Evolutionary conservation across 2,329 filamentous ascomycete genomes (phyloP), one percentile per base, ranked within the genome.

Genomic region (Alternaria triticimaculans): DNA sequence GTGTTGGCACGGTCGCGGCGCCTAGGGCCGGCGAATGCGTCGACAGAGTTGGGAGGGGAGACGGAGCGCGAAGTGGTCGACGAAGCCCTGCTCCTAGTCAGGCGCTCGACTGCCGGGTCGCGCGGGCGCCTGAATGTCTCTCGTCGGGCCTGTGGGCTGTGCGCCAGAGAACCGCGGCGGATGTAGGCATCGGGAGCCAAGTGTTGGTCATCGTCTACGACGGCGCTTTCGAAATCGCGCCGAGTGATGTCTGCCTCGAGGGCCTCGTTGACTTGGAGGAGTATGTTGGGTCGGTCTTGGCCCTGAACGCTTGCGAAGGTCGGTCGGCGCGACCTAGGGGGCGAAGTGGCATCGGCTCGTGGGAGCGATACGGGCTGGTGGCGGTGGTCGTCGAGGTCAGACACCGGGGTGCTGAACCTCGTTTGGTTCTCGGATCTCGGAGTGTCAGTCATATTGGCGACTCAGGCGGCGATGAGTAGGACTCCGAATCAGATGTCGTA

Each of bases 11-110:
- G 91, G 76, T 95, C 92, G 63, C 94, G 90, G 63, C 93, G 92
- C 55, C 93, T 91, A 59, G 93, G 92, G 74, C 96, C 92, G 18
- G 96, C 96, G 80, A 99, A 99, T 5, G 96, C 96, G 80, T 98
- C 97, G 55, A 99, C 94, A 0, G 96, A 99, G 80, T 97, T 99
- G 8, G 96, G 96, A 11, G 95, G 95, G 6, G 96, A 98, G 3
- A 88, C 84, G 1, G 92, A 93, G 59, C 93, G 87, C 51, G 87
- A 88, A 21, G 86, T 86, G 4, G 80, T 77, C 5, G 85, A 87
- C 18, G 84, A 85, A 20, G 80, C 80, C 61, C 84, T 78, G 41
- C 85, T 86, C 54, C 80, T 76, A 45, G 76, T 68, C 46, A 76
- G 56, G 45, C 71, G 74, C 59, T 80, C 77, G 10, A 78, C 65